Percentiles rank a stretch among this genome's conserved stretches.
phyloP scores from a whole-genome alignment of 2,329 filamentous ascomycete genomes.

The Ceratocystis alfenasii region DNA sequence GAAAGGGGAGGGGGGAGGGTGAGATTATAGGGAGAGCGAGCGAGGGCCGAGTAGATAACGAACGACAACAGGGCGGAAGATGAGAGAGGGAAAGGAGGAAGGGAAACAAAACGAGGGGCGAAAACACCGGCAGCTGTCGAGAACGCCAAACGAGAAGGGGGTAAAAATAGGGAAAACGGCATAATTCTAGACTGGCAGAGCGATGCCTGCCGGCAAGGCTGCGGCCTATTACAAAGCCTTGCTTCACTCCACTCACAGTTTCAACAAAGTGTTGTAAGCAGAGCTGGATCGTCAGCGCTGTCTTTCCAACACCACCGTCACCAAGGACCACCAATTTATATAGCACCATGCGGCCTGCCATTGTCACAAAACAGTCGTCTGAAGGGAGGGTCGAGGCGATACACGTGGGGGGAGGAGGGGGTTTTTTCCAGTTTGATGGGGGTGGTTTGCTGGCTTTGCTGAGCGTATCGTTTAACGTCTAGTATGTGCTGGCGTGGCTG shows the following conservation, averaged over 20 bases:
- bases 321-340: conserved; percentile 94
- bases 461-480: conserved; percentile 2
- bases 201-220: not conserved
- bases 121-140: not conserved
- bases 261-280: conserved; percentile 98
- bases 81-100: not conserved
- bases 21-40: not conserved
- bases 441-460: not conserved
- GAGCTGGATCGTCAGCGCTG: conserved; percentile 87
- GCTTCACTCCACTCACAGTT: conserved; percentile 46
- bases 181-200: not conserved
- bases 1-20: conserved; percentile 13
- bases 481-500: not conserved
- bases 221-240: not conserved
- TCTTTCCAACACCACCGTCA: conserved; percentile 89
- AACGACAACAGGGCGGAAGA: not conserved
- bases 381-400: not conserved
- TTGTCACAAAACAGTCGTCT: conserved; percentile 30
- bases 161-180: not conserved
- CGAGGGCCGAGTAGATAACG: not conserved
- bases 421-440: not conserved
- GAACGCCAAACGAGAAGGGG: not conserved
- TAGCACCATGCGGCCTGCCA: conserved; percentile 88
- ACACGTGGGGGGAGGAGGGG: not conserved
- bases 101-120: not conserved